Evolutionary conservation across 73 alveolate genomes (phyloP), one percentile per base, ranked within the genome.

Genomic region (Durusdinium trenchii): DNA sequence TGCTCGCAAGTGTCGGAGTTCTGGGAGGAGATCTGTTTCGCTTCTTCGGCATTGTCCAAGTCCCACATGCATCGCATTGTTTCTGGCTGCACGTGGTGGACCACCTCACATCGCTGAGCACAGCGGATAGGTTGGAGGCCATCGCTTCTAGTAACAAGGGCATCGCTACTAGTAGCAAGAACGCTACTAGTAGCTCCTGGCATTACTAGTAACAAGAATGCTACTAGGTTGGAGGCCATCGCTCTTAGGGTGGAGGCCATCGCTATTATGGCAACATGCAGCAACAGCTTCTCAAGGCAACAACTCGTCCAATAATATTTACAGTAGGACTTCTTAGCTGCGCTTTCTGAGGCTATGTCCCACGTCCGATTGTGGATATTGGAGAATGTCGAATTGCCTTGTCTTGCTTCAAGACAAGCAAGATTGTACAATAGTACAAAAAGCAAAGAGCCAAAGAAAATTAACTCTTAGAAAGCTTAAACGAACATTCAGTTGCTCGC

Each of bases 61-160:
- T 92, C 91, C 98, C 98, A 92, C 98, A 92, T 92, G 91, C 98
- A 92, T 18, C 98, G 98, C 98, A 92, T 92, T 18, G 98, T 92
- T 60, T 92, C 98, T 2, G 98, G 98, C 90, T 92, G 54, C 91
- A 92, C 98, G 38, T 92, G 98, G 79, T 92, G 98, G 60, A 92
- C 98, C n/a, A 92, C 98, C 98, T 92, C 52, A 46, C 46, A n/a
- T n/a, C 32, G 43, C 51, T 23, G 86, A 16, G 45, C 86, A 10
- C n/a, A 73, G 26, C 40, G 76, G 18, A 35, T 26, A 62, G 9
- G 18, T 62, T 38, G 40, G 76, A 35, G 38, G 32, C 30, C 73
- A 60, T 23, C n/a, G n/a, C n/a, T n/a, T n/a, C n/a, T n/a, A n/a
- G n/a, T n/a, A n/a, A n/a, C n/a, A n/a, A n/a, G n/a, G n/a, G n/a